These are phyloP conservation scores for Aurantiochytrium sp. DNA, from an alignment of 108 stramenopile genomes.

Conservation along the genomic window DNA sequence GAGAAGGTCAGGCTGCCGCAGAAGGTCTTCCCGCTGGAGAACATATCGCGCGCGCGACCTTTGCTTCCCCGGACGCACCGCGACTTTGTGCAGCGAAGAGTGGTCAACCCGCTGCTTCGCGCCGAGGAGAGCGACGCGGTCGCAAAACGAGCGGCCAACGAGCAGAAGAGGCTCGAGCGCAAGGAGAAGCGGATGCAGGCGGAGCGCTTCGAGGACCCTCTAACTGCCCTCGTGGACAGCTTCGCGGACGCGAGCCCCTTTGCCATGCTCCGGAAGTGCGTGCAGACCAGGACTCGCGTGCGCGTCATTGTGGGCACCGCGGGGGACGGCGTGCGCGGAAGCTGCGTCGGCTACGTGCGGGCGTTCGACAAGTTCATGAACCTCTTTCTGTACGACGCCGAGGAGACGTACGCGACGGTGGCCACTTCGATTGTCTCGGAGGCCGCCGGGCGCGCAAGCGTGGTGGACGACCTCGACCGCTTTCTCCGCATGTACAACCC, in stretches of 20 bases:
- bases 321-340: neutral
- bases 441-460: neutral
- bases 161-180: neutral
- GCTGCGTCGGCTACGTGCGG: neutral
- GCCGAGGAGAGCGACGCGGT: neutral
- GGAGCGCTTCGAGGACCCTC: neutral
- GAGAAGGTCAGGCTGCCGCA: neutral
- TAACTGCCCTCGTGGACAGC: neutral
- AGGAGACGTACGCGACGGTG: neutral
- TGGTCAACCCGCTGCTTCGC: neutral
- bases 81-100: neutral
- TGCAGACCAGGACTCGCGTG: neutral
- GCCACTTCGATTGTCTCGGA: neutral
- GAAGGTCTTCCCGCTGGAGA: neutral
- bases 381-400: neutral
- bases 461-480: neutral
- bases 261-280: neutral
- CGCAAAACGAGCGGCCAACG: neutral
- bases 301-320: neutral
- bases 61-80: neutral
- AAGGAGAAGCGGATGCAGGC: neutral
- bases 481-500: neutral
- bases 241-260: neutral
- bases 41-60: neutral
- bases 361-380: constrained; percentile 1